Evolutionary conservation across 2,329 filamentous ascomycete genomes (phyloP), one percentile per base, ranked within the genome.

Genomic region (Calonectria pseudoreteaudii): DNA sequence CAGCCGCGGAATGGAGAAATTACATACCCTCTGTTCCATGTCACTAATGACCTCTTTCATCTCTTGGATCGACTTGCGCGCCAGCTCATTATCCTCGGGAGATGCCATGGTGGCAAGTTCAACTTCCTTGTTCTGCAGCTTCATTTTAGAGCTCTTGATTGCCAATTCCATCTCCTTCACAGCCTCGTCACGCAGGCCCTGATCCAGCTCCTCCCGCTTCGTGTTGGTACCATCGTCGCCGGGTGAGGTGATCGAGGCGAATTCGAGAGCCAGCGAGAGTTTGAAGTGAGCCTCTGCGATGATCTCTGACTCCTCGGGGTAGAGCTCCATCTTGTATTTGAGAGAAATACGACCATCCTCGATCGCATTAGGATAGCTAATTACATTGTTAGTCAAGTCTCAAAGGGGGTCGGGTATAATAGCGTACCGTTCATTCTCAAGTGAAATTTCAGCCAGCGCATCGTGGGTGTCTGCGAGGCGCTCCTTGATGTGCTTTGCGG

Each of bases 221-320:
- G 82, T 81, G 36, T 85, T 84, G 16, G 84, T 84, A n/a, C 86
- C 85, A 26, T 86, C 85, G 4, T 87, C 86, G 20, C 90, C 90
- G 16, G 88, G 85, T 1, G 90, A 88, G 8, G 93, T 94, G 58
- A 97, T 91, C 0, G 95, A 97, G 5, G 95, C 95, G 79, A 98
- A 98, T 82, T 99, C 97, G 34, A 99, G 90, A 0, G 97, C 97
- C 20, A 99, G 91, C 0, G 96, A 98, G 31, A 99, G 92, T 86
- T 98, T 98, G 88, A 94, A 99, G 86, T 99, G 95, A 20, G 95
- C 96, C 87, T 99, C 97, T 52, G 97, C 96, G 71, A 98, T 90
- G 66, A 97, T 90, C 79, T 95, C 94, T 18, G 94, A 95, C 75
- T 97, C 95, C 65, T 93, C 89, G 0, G 94, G 90, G 82, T 95